Base-by-base conservation (phyloP, 257 asterid genomes). In the Ligustrum vulgare region DNA sequence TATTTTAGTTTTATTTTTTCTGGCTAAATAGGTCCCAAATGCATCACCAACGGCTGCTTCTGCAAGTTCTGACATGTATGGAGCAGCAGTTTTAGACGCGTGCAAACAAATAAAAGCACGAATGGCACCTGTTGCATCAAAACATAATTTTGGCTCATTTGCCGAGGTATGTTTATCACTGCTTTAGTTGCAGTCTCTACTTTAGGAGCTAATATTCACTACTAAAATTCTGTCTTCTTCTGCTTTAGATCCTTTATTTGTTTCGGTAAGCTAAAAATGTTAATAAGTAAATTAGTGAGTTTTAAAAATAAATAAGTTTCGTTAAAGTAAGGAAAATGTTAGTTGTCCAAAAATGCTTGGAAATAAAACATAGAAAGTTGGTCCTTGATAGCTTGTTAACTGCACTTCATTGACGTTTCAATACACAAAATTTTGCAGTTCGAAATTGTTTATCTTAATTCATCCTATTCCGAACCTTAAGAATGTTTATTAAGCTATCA, bases 1-100 rank as follows among this genome's bases (percentile, higher is more conserved):
- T 11, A 69, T 67, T 79, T 64, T 45, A 25, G 70, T 16, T 64
- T 71, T 49, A 22, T 58, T 60, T 64, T 74, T 32, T 54, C 43
- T 37, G 49, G 47, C 58, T 58, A 70, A 75, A 47, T 77, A 94
- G 98, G 97, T 94, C 58, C 98, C 98, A 28, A 94, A 94, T 89
- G 89, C 98, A 35, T 92, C 98, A 8, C 98, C 98, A 28, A 94
- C 98, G 8, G 98, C 98, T 72, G 98, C 98, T 84, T 94, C 98
- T 80, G 98, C 98, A 66, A 94, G 98, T 84, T 94, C 98, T 72
- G 98, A 94, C 84, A 73, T 88, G 73, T 94, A 94, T 78, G 98
- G 98, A 63, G 98, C 98, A 6, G 98, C 98, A 75, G 98, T 94
- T 81, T 80, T 94, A 73, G 97, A 92, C 83, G 98, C 98, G 22